Percentiles rank a stretch among this genome's conserved stretches.
Evolutionary conservation across 129 eudicot species (phyloP).

Genomic region (Helichrysum umbraculigerum): DNA sequence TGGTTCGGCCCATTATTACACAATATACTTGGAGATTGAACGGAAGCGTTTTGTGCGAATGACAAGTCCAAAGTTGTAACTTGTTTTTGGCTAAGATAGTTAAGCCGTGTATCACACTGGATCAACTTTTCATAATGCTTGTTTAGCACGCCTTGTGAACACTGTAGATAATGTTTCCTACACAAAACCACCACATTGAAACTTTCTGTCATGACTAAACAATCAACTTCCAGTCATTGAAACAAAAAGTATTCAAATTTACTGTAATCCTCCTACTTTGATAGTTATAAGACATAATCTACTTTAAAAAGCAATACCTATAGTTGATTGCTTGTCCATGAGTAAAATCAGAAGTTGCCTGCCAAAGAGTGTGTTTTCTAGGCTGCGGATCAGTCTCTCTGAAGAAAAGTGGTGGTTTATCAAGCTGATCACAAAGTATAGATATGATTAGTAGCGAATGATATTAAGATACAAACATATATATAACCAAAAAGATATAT

Average conservation of each 20-base stretch:
- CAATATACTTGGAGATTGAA: constrained; percentile 26
- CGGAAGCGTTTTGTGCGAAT: constrained; percentile 38
- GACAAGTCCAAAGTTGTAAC: constrained; percentile 37
- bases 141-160: constrained; percentile 57
- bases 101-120: constrained; percentile 72
- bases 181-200: constrained; percentile 7
- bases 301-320: constrained; percentile 35
- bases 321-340: constrained; percentile 63
- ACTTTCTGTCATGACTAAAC: not conserved
- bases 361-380: constrained; percentile 88
- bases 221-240: not conserved
- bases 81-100: constrained; percentile 53
- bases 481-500: not conserved
- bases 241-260: too few species aligned
- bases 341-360: constrained; percentile 73
- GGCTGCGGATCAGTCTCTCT: constrained; percentile 86
- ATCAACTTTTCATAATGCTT: constrained; percentile 76
- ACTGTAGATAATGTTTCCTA: constrained; percentile 63
- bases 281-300: not conserved
- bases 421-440: constrained; percentile 47
- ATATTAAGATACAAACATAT: not conserved
- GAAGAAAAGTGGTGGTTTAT: constrained; percentile 64
- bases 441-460: not conserved
- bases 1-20: constrained; percentile 26
- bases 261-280: too few species aligned